Conservation (phyloP, 148 eudicot genomes). For the Persicaria maculosa region DNA sequence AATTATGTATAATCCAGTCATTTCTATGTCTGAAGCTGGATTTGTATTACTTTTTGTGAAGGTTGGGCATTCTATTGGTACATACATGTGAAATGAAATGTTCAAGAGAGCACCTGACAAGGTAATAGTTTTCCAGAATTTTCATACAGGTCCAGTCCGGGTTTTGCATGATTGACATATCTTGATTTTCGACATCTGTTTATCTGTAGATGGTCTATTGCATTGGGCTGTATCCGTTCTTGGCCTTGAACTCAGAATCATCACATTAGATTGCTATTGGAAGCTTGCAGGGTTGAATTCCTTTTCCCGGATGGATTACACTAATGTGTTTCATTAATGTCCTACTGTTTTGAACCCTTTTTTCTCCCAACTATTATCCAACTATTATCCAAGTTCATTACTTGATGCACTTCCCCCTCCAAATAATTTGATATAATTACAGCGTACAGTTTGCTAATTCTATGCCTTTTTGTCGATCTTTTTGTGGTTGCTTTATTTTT, state of each 20-base stretch:
- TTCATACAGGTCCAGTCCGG: neutral
- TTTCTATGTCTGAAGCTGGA: neutral
- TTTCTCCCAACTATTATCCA: too few species aligned
- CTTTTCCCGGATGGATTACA: slow-evolving; percentile 3
- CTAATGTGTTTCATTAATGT: slow-evolving; percentile 2
- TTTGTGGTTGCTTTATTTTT: too few species aligned
- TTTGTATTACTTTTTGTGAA: slow-evolving; percentile 21
- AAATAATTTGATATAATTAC: too few species aligned
- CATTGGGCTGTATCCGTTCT: slow-evolving; percentile 72
- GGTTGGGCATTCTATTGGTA: slow-evolving; percentile 93
- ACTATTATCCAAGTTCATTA: too few species aligned
- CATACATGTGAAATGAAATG: slow-evolving; percentile 65
- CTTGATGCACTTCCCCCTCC: too few species aligned
- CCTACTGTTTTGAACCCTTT: neutral
- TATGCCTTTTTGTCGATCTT: too few species aligned
- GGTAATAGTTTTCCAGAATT: slow-evolving; percentile 29
- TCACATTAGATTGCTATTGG: slow-evolving; percentile 44
- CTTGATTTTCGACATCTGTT: slow-evolving; percentile 15
- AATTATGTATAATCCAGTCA: neutral
- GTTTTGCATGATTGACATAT: neutral
- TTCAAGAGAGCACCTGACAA: slow-evolving; percentile 46
- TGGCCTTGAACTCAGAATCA: slow-evolving; percentile 58
- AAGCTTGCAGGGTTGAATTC: slow-evolving; percentile 53
- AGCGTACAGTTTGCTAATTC: too few species aligned
- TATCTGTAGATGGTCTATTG: slow-evolving; percentile 52